These are phyloP conservation scores for Aspergillus sp. DNA, from an alignment of 2,329 filamentous ascomycete species.

Conservation along the genomic window DNA sequence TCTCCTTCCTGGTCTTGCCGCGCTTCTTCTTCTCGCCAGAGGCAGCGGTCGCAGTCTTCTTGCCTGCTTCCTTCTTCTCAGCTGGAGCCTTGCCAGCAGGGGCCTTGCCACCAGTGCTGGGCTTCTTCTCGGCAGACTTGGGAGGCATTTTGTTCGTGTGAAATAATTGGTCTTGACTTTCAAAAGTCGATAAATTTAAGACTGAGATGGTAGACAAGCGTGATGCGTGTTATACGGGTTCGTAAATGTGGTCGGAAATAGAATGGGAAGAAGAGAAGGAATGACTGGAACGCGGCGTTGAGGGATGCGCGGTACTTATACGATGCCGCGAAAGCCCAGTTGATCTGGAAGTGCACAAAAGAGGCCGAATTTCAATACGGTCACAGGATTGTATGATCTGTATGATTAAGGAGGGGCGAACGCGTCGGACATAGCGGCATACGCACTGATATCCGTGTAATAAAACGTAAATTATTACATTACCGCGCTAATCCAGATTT, in stretches of 20 bases:
- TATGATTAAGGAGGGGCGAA: slow-evolving; percentile 33
- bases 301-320: slow-evolving; percentile 41
- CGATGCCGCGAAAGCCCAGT: slow-evolving; percentile 31
- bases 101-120: slow-evolving; percentile 86
- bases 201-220: neutral
- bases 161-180: slow-evolving; percentile 3
- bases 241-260: slow-evolving; percentile 16
- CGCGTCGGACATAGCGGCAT: slow-evolving; percentile 12
- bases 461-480: slow-evolving; percentile 11
- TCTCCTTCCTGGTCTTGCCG: slow-evolving; percentile 99
- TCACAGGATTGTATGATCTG: slow-evolving; percentile 36
- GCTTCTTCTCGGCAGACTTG: slow-evolving; percentile 98
- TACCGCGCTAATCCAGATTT: slow-evolving; percentile 23
- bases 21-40: slow-evolving; percentile 99
- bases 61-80: slow-evolving; percentile 99
- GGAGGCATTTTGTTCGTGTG: slow-evolving; percentile 70
- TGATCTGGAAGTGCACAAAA: slow-evolving; percentile 38
- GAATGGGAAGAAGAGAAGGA: slow-evolving; percentile 24
- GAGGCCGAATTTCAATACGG: slow-evolving; percentile 42
- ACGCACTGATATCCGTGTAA: slow-evolving; percentile 11
- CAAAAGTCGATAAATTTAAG: slow-evolving; percentile 5
- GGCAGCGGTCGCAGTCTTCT: slow-evolving; percentile 83
- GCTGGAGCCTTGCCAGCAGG: slow-evolving; percentile 69
- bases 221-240: slow-evolving; percentile 10
- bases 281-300: slow-evolving; percentile 32